Evolutionary conservation across 306 rosid genomes (phyloP), one percentile per base, ranked within the genome.

Genomic region (Myrica gale): DNA sequence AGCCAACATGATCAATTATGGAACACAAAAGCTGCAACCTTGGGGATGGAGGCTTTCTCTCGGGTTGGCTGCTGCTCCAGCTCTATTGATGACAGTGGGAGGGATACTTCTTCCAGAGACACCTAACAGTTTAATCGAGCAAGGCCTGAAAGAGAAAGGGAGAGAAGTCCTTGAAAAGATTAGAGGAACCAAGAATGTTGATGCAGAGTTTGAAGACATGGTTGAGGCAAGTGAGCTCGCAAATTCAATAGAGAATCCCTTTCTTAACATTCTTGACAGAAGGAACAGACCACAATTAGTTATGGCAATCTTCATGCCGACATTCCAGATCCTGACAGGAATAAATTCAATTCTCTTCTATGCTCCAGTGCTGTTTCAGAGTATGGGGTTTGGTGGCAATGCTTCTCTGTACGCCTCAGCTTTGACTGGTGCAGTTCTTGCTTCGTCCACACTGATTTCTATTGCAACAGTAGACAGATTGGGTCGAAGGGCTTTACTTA

Each of bases 1-100:
- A 47, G 98, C 97, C 20, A 94, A 94, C 82, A 94, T 94, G 97
- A 77, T 91, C 61, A 94, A 91, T 79, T 94, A 42, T 68, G 98
- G 96, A 72, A 94, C 98, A 47, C 92, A 88, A 79, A 89, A 82
- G 81, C 87, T 91, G 16, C 81, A 56, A 39, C 88, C 89, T 15
- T 91, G 97, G 98, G 98, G 98, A 8, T 94, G 98, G 98, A 87
- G 97, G 76, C 87, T 94, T 74, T 94, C 98, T 46, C 74, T 94
- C 1, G 97, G 97, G 60, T 82, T 94, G 87, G 98, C 98, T 69
- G 78, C 90, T 63, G 32, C 80, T 19, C 97, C 96, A 20, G 98
- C 98, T 32, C 39, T 79, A 5, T 20, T 86, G 67, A 94, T 94
- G 98, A 91, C 91, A 1, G 69, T 91, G 2, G 97, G 98, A 74